phyloP scores from a whole-genome alignment of 441 rosid genomes.

The Gossypium aridum region DNA sequence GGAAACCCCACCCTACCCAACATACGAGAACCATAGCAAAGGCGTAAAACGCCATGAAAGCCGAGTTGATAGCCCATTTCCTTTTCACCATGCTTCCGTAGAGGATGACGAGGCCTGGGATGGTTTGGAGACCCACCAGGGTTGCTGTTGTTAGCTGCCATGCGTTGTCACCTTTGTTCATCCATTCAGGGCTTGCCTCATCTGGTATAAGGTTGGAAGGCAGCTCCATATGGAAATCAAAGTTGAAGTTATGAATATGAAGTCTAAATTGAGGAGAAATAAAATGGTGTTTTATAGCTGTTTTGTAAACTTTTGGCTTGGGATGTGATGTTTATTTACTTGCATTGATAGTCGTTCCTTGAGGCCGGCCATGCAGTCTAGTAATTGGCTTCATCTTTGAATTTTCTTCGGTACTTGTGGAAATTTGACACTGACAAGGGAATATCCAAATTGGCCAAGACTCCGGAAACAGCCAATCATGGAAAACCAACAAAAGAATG shows the following conservation, averaged over 20 bases:
- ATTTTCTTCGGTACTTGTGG: not conserved
- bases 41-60: not conserved
- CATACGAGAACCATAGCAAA: conserved; percentile 19
- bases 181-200: conserved; percentile 37
- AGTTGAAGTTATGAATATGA: not conserved
- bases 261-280: not conserved
- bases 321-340: not conserved
- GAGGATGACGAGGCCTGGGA: conserved; percentile 55
- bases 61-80: conserved; percentile 37
- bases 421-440: not conserved
- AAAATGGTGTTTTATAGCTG: not conserved
- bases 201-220: conserved; percentile 31
- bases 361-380: not conserved
- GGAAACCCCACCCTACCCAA: conserved; percentile 54
- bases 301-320: not conserved
- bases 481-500: not conserved
- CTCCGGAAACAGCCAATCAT: not conserved
- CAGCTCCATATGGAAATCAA: conserved; percentile 16
- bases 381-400: not conserved
- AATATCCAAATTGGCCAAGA: not conserved
- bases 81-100: conserved; percentile 46
- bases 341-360: not conserved
- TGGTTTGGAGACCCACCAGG: conserved; percentile 43
- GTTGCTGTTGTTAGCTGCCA: conserved; percentile 69
- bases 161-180: conserved; percentile 54